These are phyloP conservation scores for Setaria italica DNA, from an alignment of 202 grass and related monocot species.

Conservation along the genomic window DNA sequence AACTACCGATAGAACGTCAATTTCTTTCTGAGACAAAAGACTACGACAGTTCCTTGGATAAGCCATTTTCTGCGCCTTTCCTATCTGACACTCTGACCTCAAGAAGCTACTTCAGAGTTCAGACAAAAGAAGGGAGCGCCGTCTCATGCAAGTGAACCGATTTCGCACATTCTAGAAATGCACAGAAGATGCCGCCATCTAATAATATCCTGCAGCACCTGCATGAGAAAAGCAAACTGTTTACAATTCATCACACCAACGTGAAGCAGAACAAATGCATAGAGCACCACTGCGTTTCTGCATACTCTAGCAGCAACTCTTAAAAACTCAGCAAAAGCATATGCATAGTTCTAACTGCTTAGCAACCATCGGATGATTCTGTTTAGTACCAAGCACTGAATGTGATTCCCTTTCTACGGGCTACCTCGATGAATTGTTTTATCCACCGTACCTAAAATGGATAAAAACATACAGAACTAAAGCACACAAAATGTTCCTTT, in stretches of 20 bases:
- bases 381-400: neutral
- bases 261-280: neutral
- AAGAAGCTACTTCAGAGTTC: neutral
- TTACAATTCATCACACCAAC: neutral
- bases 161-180: neutral
- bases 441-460: neutral
- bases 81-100: neutral
- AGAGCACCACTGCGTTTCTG: neutral
- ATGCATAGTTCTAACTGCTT: neutral
- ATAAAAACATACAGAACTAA: neutral
- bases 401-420: neutral
- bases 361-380: neutral
- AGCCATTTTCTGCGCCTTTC: neutral
- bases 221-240: neutral
- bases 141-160: neutral
- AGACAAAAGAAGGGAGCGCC: neutral
- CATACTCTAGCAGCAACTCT: neutral
- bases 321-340: conserved; percentile 1
- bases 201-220: conserved; percentile 23
- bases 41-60: neutral
- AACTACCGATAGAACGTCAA: neutral
- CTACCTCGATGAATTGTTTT: neutral
- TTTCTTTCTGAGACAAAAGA: neutral
- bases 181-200: neutral
- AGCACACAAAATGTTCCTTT: neutral